Conservation (phyloP, 225 moss, liverwort and hornwort genomes). For the Sphagnum contortum region DNA sequence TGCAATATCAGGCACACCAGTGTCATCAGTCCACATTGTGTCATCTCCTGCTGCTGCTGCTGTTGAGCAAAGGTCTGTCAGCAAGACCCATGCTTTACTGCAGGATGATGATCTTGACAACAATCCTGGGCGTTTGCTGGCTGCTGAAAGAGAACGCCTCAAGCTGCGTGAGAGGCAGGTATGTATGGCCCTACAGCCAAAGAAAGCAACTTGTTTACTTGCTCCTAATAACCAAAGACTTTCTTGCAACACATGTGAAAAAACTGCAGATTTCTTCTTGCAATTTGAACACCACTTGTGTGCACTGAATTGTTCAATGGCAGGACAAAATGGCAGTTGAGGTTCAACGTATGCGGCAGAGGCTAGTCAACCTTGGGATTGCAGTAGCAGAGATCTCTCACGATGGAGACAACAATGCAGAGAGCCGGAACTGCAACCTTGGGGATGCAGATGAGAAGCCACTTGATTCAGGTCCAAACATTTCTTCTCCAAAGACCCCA, state of each 20-base stretch:
- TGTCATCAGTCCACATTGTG: slow-evolving; percentile 25
- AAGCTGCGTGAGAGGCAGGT: slow-evolving; percentile 80
- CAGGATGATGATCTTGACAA: slow-evolving; percentile 51
- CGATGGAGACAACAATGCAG: slow-evolving; percentile 34
- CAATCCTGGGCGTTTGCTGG: slow-evolving; percentile 49
- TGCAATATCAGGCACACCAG: slow-evolving; percentile 12
- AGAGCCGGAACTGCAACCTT: slow-evolving; percentile 14
- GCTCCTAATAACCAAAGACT: no score
- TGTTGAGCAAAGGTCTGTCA: slow-evolving; percentile 8
- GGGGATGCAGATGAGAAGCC: slow-evolving; percentile 29
- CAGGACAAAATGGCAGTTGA: slow-evolving; percentile 83
- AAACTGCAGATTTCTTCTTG: no score
- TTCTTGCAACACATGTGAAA: no score
- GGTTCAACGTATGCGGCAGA: slow-evolving; percentile 72
- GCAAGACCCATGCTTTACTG: slow-evolving; percentile 19
- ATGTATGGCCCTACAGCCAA: slow-evolving; percentile 2
- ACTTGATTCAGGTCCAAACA: slow-evolving; percentile 6
- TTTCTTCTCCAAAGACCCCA: slow-evolving; percentile 16
- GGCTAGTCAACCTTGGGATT: slow-evolving; percentile 65
- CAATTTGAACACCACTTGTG: no score
- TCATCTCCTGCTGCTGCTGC: slow-evolving; percentile 13
- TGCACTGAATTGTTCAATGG: neutral
- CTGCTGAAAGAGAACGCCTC: slow-evolving; percentile 60
- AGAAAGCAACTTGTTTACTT: no score
- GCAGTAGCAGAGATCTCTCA: slow-evolving; percentile 63